Base-by-base conservation (phyloP, 192 early-diverging fungal genomes). In the Podila verticillata region DNA sequence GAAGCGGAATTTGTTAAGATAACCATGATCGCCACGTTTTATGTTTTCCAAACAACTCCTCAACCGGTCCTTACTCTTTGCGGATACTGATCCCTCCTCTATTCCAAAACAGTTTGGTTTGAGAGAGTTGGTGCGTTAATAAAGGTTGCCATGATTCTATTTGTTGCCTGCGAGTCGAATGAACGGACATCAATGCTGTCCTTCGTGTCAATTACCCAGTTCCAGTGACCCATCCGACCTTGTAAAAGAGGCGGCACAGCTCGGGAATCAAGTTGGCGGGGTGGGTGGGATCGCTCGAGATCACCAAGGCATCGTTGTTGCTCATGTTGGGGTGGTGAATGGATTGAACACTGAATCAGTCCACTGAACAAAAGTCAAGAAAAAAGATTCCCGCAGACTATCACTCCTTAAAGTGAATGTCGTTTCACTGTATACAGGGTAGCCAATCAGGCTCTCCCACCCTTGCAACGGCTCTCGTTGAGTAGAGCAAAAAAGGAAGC, bases 191-290 rank as follows among this genome's bases (percentile, higher is more conserved):
- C 15, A 44, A 44, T 44, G 39, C 39, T 3, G 12, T 44, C 39
- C 39, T 44, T 44, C 39, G 12, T 15, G 39, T 44, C 39, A 17
- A 15, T 63, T 84, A 90, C 89, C 97, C 97, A 0, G 97, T 98
- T 24, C 97, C 97, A 2, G 96, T 99, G 47, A 98, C 94, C 96
- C 96, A 99, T 24, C 97, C 97, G 17, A 93, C 86, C 31, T 83
- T 81, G 87, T 97, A 99, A 81, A 99, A 97, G 63, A 91, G 86
- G 60, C 86, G 83, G 77, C 97, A 98, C 20, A 99, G 91, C 73
- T 95, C 94, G 30, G 97, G 96, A 63, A 99, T 98, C 72, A 99
- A 85, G 86, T 96, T 92, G n/a, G 90, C 78, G 19, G 93, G 93
- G 64, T 94, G 93, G 30, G 84, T 69, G 61, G 78, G 83, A 81